A percentile compares a stretch with the other conserved stretches of the same genome.
These are phyloP conservation scores for Rutidosis leptorrhynchoides DNA, from an alignment of 129 eudicot genomes.

Conservation along the genomic window DNA sequence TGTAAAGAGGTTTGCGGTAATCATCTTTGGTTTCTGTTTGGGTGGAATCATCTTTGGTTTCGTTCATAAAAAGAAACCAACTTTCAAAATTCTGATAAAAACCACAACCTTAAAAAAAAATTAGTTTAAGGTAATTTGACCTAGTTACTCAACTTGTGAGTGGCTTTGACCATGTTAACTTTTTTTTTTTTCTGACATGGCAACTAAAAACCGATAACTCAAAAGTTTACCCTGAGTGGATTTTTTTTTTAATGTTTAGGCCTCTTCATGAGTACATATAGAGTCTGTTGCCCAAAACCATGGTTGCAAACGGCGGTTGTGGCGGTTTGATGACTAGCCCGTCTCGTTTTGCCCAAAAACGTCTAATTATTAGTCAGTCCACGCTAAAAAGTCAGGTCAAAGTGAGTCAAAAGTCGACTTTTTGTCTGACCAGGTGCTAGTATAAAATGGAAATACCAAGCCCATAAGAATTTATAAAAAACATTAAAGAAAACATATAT, in stretches of 20 bases:
- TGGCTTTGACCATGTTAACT: neutral
- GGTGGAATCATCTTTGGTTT: too few relatives aligned
- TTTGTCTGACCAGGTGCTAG: too few relatives aligned
- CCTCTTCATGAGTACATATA: neutral
- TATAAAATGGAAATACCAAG: too few relatives aligned
- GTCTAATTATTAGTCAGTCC: too few relatives aligned
- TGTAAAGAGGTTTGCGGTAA: constrained; percentile 8
- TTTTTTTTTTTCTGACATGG: neutral
- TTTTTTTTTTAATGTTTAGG: neutral
- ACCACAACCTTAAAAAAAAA: neutral
- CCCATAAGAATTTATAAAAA: too few relatives aligned
- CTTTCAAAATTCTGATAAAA: neutral
- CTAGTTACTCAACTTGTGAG: neutral
- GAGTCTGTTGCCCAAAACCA: neutral
- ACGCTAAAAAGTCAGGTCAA: too few relatives aligned
- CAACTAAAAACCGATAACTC: neutral
- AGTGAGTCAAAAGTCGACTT: too few relatives aligned
- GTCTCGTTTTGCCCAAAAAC: too few relatives aligned
- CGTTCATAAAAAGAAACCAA: neutral
- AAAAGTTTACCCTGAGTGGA: neutral
- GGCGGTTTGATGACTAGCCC: too few relatives aligned
- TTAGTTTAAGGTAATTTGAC: neutral
- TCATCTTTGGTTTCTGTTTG: neutral
- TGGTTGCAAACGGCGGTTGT: too few relatives aligned
- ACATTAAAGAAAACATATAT: too few relatives aligned